Percentiles rank a stretch among this genome's conserved stretches.
phyloP scores from a whole-genome alignment of 768 basidiomycete species.

The Phlebiopsis gigantea region DNA sequence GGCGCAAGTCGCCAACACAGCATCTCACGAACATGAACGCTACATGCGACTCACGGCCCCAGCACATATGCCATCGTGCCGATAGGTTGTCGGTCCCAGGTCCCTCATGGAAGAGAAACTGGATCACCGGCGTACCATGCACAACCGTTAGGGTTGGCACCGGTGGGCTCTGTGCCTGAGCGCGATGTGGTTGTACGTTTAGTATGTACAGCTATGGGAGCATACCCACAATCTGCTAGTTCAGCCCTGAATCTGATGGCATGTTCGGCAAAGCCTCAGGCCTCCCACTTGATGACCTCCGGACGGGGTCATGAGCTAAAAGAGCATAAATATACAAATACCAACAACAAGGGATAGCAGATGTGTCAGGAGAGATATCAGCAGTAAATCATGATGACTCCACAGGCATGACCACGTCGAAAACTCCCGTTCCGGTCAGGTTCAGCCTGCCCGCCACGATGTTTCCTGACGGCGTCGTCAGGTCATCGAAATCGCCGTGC shows the following conservation, averaged over 20 bases:
- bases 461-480: constrained; percentile 84
- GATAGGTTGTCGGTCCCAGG: background rate
- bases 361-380: background rate
- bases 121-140: background rate
- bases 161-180: background rate
- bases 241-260: background rate
- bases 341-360: background rate
- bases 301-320: background rate
- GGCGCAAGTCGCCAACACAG: background rate
- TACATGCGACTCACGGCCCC: background rate
- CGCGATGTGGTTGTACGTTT: background rate
- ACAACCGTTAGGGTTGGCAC: background rate
- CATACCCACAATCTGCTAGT: background rate
- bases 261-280: background rate
- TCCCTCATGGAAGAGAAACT: background rate
- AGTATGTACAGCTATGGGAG: background rate
- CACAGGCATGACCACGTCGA: constrained; percentile 73
- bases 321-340: background rate
- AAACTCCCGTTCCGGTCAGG: constrained; percentile 90
- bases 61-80: background rate
- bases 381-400: background rate
- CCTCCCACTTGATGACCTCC: background rate
- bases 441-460: constrained; percentile 88
- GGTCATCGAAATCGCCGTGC: constrained; percentile 92
- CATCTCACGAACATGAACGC: background rate